Base-by-base conservation (phyloP, 805 yeast genomes). In the Candida taoyuanica region DNA sequence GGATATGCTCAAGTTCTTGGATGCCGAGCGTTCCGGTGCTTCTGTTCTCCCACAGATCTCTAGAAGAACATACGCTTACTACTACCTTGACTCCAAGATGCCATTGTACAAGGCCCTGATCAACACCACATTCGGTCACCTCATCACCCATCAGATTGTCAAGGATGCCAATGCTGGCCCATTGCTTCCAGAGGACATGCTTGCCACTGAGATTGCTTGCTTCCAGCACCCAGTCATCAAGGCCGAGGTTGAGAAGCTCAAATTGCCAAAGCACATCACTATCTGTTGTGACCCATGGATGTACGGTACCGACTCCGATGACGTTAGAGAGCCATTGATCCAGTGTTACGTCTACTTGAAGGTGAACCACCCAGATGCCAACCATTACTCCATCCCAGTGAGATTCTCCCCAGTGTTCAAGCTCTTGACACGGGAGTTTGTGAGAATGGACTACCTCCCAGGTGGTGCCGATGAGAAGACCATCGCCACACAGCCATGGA, bases 251-350 rank as follows among this genome's bases (percentile, higher is more conserved):
- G 83, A 68, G 42, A 81, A 81, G 58, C 68, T 82, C 61, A 70
- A 76, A 47, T 66, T 83, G 42, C 89, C 88, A 44, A 31, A 39
- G 55, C 57, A 73, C 58, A 64, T 56, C 47, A 51, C 58, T 25
- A 79, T 81, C 34, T 71, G 78, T 49, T 72, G 72, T 55, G 91
- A 83, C 58, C 86, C 89, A 37, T 85, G 95, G 94, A 85, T 83
- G 72, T 83, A 85, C 58, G 94, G 91, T 53, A 79, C 87, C 24
- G 87, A 81, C 56, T 79, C 77, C 50, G 64, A 74, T 33, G 52
- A 53, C 29, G 38, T 58, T 14, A 66, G 59, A 31, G 73, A 80
- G 60, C 73, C 78, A n/a, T 65, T 78, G 66, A 67, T 78, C 46
- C 88, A 81, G 64, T 78, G 80, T 59, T 81, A 78, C 68, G 78